Evolutionary conservation across 176 grass and related monocot genomes (phyloP), one percentile per base, ranked within the genome.

Genomic region (Canna indica): DNA sequence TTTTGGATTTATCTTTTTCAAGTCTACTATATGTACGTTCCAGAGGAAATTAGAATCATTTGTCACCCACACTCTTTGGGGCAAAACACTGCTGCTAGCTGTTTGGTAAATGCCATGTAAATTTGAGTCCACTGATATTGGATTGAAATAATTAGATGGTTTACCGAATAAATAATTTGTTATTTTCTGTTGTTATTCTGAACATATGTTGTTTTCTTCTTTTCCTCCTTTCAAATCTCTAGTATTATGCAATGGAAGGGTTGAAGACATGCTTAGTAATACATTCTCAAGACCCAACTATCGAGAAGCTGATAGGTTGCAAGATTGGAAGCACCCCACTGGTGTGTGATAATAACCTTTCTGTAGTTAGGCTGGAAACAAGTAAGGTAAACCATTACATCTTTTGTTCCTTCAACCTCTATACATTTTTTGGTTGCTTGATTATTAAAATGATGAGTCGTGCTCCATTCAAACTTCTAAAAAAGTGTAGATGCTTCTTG

Each of bases 241-340:
- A 97, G 94, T 87, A 80, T 76, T 87, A 87, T 80, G 94, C 89
- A 53, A 90, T 78, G 71, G 86, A 92, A 92, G 89, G 89, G 47
- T 45, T 97, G 53, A 83, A 54, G 31, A 92, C 93, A 75, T 97
- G 93, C 46, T 62, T 97, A 64, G 77, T 90, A 29, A 65, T 85
- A 75, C 88, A 92, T 70, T 91, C 88, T 61, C 86, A 90, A 73
- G 93, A 92, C 67, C 86, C 75, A 14, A 83, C 86, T 0, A 77
- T 60, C 0, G 84, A 97, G 46, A 72, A 85, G 42, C 77, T 97
- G 73, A 90, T 97, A 74, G 88, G 88, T 47, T 85, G 75, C 38
- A 90, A 83, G 48, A 83, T 93, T 16, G 75, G 83, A 31, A 90
- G 60, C 53, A 83, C 86, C 1, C 60, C 82, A 1, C 85, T 69